Evolutionary conservation across 163 green algal species (phyloP).

Genomic region (Scenedesmus sp.): DNA sequence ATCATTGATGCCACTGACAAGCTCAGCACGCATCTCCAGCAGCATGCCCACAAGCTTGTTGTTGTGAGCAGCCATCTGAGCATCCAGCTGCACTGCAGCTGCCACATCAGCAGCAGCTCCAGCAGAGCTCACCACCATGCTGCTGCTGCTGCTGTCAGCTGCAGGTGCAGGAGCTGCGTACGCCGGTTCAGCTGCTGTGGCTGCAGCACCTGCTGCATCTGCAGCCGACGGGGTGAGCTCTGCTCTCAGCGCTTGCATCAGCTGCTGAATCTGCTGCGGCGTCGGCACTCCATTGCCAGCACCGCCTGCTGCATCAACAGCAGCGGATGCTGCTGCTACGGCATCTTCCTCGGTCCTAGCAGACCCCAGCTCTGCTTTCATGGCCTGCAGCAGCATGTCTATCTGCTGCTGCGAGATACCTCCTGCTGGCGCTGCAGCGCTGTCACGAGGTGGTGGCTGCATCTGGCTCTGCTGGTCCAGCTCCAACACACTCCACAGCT

Average conservation of each 20-base stretch:
- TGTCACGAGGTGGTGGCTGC: not conserved
- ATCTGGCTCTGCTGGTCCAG: not conserved
- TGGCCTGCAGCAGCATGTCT: not conserved
- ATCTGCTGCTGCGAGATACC: conserved; percentile 16
- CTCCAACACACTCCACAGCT: not conserved
- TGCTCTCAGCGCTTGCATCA: not conserved
- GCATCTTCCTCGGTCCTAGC: not conserved
- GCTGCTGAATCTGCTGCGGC: not conserved
- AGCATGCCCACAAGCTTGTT: not conserved
- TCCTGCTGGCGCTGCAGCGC: not conserved
- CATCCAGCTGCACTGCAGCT: not conserved
- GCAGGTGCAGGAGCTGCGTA: not conserved
- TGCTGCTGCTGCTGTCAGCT: conserved; percentile 16
- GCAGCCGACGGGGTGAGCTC: not conserved
- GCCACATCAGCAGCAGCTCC: not conserved
- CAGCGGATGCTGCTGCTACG: not conserved
- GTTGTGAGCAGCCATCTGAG: not conserved
- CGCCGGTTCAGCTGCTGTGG: not conserved
- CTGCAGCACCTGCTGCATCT: not conserved
- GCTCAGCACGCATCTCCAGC: not conserved
- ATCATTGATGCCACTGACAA: not conserved
- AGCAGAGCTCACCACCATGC: not conserved
- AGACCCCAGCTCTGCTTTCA: not conserved
- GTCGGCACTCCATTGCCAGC: not conserved
- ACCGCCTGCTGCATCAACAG: conserved; percentile 6